Evolutionary conservation across 352 stramenopile genomes (phyloP).

Genomic region (Phytophthora rubi): DNA sequence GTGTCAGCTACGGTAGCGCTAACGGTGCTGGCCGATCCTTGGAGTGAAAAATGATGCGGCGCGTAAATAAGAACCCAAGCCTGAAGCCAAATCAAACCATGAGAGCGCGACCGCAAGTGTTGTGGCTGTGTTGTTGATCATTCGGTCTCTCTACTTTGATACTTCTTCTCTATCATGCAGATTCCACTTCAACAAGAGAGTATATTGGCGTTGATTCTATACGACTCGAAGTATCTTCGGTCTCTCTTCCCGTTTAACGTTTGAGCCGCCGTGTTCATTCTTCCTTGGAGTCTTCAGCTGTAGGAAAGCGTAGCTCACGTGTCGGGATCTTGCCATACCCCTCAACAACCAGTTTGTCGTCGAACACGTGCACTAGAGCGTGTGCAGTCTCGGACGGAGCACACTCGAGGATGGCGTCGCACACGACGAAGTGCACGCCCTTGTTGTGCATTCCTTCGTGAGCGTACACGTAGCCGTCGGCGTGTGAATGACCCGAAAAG

Average conservation of each 20-base stretch:
- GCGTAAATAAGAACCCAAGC: conserved; percentile 29
- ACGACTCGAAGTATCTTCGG: background rate
- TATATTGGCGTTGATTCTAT: conserved; percentile 3
- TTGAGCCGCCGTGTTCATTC: background rate
- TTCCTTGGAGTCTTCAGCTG: background rate
- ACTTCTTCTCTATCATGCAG: conserved; percentile 2
- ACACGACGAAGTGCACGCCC: conserved; percentile 75
- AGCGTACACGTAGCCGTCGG: conserved; percentile 56
- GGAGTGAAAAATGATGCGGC: conserved; percentile 31
- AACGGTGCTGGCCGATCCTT: conserved; percentile 11
- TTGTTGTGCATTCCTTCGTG: conserved; percentile 39
- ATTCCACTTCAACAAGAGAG: conserved; percentile 13
- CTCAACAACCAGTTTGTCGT: conserved; percentile 56
- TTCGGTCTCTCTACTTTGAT: conserved; percentile 6
- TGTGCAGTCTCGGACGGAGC: conserved; percentile 61
- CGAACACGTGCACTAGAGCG: conserved; percentile 64
- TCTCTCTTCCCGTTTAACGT: conserved; percentile 12
- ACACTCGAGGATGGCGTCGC: conserved; percentile 77
- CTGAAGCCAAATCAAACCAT: conserved; percentile 37
- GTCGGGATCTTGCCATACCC: conserved; percentile 69
- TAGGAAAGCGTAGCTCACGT: conserved; percentile 54
- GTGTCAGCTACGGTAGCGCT: conserved; percentile 10
- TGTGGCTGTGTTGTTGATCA: conserved; percentile 18
- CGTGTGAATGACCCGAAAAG: conserved; percentile 77
- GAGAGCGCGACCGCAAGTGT: conserved; percentile 21